phyloP scores from a whole-genome alignment of 2,329 filamentous ascomycete genomes.

The Cytospora schulzeri region DNA sequence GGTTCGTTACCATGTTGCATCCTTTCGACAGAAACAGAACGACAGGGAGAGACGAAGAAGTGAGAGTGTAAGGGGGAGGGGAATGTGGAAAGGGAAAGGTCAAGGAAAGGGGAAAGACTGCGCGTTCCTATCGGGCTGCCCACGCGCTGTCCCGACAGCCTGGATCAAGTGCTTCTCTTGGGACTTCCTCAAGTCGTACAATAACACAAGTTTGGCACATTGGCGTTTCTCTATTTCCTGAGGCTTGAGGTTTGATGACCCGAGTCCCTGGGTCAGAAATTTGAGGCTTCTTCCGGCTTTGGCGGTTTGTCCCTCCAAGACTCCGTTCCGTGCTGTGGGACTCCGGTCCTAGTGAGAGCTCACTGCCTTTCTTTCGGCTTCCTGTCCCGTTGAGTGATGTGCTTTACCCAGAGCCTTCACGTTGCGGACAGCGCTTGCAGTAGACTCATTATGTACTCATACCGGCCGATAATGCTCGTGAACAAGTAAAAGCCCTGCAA shows the following conservation, averaged over 20 bases:
- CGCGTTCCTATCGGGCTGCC: too few relatives aligned
- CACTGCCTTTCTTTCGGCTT: neutral
- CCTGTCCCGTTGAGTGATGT: neutral
- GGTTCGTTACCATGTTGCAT: neutral
- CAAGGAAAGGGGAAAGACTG: too few relatives aligned
- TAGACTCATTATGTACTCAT: neutral
- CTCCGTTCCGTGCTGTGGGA: neutral
- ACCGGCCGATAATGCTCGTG: neutral
- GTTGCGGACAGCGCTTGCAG: neutral
- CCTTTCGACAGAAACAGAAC: too few relatives aligned
- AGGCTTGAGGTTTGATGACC: slow-evolving; percentile 4
- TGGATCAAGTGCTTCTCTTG: neutral
- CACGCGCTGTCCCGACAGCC: neutral
- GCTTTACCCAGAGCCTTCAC: too few relatives aligned
- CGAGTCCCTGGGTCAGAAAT: neutral
- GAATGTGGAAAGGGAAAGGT: neutral
- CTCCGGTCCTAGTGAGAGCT: neutral
- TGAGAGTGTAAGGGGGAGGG: too few relatives aligned
- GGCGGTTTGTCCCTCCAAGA: neutral
- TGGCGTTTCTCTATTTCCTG: slow-evolving; percentile 3
- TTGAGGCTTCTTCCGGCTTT: neutral
- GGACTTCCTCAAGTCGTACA: slow-evolving; percentile 8
- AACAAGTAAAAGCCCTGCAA: neutral
- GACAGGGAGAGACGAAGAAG: neutral
- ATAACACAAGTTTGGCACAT: slow-evolving; percentile 1